Evolutionary conservation across 2,329 filamentous ascomycete species (phyloP).

Genomic region (Ceratocystis destructans): DNA sequence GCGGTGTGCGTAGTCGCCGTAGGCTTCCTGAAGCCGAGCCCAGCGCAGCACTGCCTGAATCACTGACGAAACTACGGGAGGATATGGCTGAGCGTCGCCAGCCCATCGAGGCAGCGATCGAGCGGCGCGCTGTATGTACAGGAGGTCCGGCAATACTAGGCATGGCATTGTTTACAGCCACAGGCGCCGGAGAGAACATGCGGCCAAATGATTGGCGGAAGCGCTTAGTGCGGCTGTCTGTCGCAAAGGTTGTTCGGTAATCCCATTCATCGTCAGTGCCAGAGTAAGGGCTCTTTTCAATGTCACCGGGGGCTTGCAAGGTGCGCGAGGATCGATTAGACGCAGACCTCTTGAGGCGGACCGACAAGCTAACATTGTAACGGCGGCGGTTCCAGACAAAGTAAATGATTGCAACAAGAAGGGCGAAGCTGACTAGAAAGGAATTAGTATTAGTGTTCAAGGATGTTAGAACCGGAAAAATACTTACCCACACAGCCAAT

Average conservation of each 20-base stretch:
- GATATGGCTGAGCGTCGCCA: slow-evolving; percentile 9
- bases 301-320: background rate
- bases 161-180: background rate
- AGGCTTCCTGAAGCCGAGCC: slow-evolving; percentile 1
- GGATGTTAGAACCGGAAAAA: background rate
- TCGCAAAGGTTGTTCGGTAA: slow-evolving; percentile 16
- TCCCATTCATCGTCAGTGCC: slow-evolving; percentile 9
- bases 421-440: background rate
- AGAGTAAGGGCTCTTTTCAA: slow-evolving; percentile 11
- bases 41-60: background rate
- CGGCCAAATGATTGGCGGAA: slow-evolving; percentile 13
- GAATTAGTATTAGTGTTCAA: background rate
- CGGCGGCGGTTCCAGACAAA: slow-evolving; percentile 7
- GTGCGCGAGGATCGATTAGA: background rate
- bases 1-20: background rate
- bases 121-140: background rate
- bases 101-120: slow-evolving; percentile 3
- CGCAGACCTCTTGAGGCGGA: background rate
- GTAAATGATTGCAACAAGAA: slow-evolving; percentile 1
- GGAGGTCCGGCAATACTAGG: background rate
- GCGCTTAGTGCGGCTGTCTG: background rate
- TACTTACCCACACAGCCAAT: slow-evolving; percentile 11
- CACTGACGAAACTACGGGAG: background rate
- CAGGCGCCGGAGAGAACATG: background rate
- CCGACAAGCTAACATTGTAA: background rate